Evolutionary conservation across 139 green algal species (phyloP), one percentile per base, ranked within the genome.

Genomic region (Asterochloris sp.): DNA sequence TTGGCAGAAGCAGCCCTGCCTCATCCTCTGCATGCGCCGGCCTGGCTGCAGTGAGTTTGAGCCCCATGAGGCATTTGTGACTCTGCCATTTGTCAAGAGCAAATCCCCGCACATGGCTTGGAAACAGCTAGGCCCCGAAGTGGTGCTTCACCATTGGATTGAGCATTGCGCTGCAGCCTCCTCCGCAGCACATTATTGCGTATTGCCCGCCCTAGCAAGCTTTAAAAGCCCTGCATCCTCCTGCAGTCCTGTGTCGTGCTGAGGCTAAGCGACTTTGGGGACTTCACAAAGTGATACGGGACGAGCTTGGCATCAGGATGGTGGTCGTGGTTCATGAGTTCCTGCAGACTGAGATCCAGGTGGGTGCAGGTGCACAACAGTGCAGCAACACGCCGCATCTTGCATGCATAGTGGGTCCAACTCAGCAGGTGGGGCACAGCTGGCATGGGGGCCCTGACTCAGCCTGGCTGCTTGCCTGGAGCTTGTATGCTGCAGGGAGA

Each of bases 231-330:
- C 38, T 54, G 38, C 38, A 54, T 54, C 38, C 21, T 78, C 23
- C 74, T 78, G 74, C 66, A 74, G 79, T 83, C 21, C 79, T 83
- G 16, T 83, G 79, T 26, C 66, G 79, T 38, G 79, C 67, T 61
- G 68, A 83, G 66, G 66, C 79, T 38, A 83, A 78, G 68, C 68
- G 63, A 26, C 68, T 83, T 9, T 83, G 27, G 19, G 79, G 19
- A 29, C 24, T 54, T 54, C 38, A 54, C 29, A 78, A 78, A 26
- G 38, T 29, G 15, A 47, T 62, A 21, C 64, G 76, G 12, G 79
- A 77, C 13, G n/a, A 83, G 68, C 69, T 83, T 27, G 67, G 67
- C 19, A 67, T 83, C 21, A 47, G 79, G 38, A 47, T 83, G 38
- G 68, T 83, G 4, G 38, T 23, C 1, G 38, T 83, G 11, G 67